Evolutionary conservation across 306 rosid species (phyloP), one percentile per base, ranked within the genome.

Genomic region (Glycine soja): DNA sequence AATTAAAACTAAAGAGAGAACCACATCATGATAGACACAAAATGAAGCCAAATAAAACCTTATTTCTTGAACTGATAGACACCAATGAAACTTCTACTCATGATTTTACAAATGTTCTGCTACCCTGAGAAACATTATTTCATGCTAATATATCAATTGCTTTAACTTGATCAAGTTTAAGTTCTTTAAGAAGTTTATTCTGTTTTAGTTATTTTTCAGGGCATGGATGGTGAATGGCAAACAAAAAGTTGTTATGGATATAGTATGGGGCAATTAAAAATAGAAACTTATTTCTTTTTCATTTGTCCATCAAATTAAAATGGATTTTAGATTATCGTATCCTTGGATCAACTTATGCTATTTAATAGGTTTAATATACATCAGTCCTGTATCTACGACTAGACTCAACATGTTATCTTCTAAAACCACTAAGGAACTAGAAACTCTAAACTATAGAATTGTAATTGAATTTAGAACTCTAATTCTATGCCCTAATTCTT

Each of bases 41-140:
- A n/a, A n/a, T n/a, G n/a, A n/a, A n/a, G n/a, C n/a, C n/a, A n/a
- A n/a, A n/a, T n/a, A n/a, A n/a, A n/a, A n/a, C n/a, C n/a, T n/a
- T n/a, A n/a, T n/a, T n/a, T n/a, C n/a, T 92, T 74, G 91, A 87
- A 76, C 70, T 89, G 64, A 70, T 79, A 10, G 91, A 94, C 69
- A 54, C 89, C 4, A 88, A 72, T 82, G 84, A 80, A 13, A 12
- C 2, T 24, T 32, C 9, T n/a, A 12, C 66, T 56, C 63, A 16
- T 57, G 14, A 9, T 47, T 42, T 50, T 50, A 50, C 67, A 14
- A 62, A n/a, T 47, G 19, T 70, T 18, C 58, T 51, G 52, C 52
- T 9, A 51, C 68, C n/a, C n/a, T n/a, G n/a, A n/a, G n/a, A n/a
- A n/a, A n/a, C n/a, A n/a, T n/a, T n/a, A n/a, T n/a, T n/a, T n/a